Percentiles rank a stretch among this genome's conserved stretches.
Conservation (phyloP, 805 yeast species). For the Kodamaea kaohsiungensis region DNA sequence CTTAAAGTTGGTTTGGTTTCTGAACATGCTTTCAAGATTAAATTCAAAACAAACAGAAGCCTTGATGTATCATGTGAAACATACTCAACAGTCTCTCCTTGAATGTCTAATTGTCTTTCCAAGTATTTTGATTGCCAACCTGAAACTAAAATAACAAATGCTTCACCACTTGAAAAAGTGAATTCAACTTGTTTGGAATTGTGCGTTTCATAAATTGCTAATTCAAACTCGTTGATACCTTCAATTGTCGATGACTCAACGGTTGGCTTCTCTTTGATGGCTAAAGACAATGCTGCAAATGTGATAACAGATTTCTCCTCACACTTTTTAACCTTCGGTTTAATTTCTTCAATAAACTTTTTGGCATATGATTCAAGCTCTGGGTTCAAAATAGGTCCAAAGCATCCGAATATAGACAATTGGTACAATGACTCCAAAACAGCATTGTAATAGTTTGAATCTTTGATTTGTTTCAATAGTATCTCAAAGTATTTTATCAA, state of each 20-base stretch:
- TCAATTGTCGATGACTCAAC: not conserved
- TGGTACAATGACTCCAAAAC: constrained; percentile 46
- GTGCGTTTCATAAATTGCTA: constrained; percentile 56
- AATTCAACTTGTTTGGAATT: constrained; percentile 72
- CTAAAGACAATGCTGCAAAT: constrained; percentile 55
- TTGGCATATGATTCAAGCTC: constrained; percentile 18
- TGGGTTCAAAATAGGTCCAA: constrained; percentile 36
- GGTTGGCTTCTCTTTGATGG: constrained; percentile 7
- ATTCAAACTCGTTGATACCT: constrained; percentile 33
- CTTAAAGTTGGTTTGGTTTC: constrained; percentile 74
- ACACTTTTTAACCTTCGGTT: constrained; percentile 48
- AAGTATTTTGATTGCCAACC: constrained; percentile 74
- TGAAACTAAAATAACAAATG: constrained; percentile 64
- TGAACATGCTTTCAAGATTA: constrained; percentile 53
- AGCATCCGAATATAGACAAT: constrained; percentile 45
- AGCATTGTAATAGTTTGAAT: constrained; percentile 21
- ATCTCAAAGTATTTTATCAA: constrained; percentile 5
- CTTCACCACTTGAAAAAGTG: constrained; percentile 81
- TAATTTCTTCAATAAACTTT: constrained; percentile 22
- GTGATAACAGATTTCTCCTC: constrained; percentile 62
- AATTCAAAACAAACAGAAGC: constrained; percentile 41
- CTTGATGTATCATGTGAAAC: constrained; percentile 19
- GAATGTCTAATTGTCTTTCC: constrained; percentile 54
- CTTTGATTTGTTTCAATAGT: constrained; percentile 15
- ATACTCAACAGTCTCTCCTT: constrained; percentile 25